Conservation (phyloP, 352 stramenopile genomes). For the Phytophthora europaea region DNA sequence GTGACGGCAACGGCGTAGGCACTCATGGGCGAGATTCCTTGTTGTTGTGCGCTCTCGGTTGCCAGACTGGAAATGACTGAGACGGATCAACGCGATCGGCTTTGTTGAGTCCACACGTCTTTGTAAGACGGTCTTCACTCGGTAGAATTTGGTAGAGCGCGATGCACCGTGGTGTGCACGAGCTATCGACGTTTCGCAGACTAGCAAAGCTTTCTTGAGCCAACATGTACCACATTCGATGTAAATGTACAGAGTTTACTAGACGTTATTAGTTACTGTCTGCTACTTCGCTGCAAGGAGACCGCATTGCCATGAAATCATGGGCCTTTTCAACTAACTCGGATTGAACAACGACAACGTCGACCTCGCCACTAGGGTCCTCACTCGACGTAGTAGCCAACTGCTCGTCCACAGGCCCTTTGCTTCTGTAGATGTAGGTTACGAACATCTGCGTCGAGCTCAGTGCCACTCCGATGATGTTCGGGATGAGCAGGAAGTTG, state of each 20-base stretch:
- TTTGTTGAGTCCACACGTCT: not conserved
- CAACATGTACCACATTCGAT: not conserved
- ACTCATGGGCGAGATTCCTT: conserved; percentile 8
- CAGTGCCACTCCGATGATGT: conserved; percentile 39
- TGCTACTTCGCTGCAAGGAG: conserved; percentile 6
- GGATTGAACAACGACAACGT: conserved; percentile 12
- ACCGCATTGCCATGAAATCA: conserved; percentile 18
- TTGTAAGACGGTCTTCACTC: not conserved
- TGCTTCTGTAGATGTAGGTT: conserved; percentile 49
- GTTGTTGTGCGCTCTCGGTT: not conserved
- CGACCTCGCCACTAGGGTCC: conserved; percentile 3
- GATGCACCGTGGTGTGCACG: not conserved
- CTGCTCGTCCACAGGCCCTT: conserved; percentile 33
- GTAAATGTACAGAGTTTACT: no score
- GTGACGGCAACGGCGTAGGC: conserved; percentile 25
- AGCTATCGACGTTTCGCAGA: not conserved
- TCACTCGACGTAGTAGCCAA: not conserved
- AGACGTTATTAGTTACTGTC: not conserved
- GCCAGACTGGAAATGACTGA: not conserved
- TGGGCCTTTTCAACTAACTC: not conserved
- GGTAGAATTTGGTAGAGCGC: not conserved
- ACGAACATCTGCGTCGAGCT: conserved; percentile 51
- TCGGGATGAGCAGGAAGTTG: conserved; percentile 51
- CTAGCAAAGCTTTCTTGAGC: not conserved
- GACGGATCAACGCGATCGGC: not conserved